Base-by-base conservation (phyloP, 2,329 filamentous ascomycete genomes). In the Fusarium sp. region DNA sequence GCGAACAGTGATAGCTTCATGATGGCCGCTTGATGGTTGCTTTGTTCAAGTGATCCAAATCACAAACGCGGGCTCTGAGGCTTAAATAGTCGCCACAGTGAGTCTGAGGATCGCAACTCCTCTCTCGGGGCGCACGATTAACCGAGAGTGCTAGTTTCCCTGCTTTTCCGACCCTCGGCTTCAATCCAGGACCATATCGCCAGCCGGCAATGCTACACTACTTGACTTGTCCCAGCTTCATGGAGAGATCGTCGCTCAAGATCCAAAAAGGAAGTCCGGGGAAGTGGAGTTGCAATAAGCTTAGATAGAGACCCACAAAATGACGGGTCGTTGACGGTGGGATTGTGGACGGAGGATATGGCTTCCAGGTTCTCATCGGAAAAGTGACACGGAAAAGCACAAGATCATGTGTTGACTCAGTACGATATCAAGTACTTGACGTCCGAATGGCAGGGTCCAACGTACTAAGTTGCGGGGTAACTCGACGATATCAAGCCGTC, bases 211-310 rank as follows among this genome's bases (percentile, higher is more conserved):
- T 12, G 6, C 23, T 23, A 23, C 23, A 23, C 23, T 23, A 27
- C 6, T n/a, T 23, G 7, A 41, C 11, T 28, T 11, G n/a, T 23
- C 23, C 23, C 4, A 40, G 16, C 7, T n/a, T 48, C 7, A 7
- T 2, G 6, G 34, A 15, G 23, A n/a, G 48, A 43, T 63, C 31
- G 48, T 37, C 18, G 10, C 4, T 23, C 15, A 5, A 40, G 7
- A 13, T 6, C 12, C 27, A 6, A 41, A 23, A 41, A 30, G 4
- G 16, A 27, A 40, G 18, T 40, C 31, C 10, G 31, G 37, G 44
- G 11, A 54, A 44, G 43, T 34, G 58, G 62, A 60, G 62, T 39
- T 39, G 3, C 13, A 51, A 44, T 65, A 65, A 57, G 62, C 48
- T 62, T 65, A 50, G 47, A 55, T 27, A 6, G 5, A 47, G 47